A percentile compares a stretch with the other conserved stretches of the same genome.
These are phyloP conservation scores for Tylopilus sp. DNA, from an alignment of 768 basidiomycete genomes.

Conservation along the genomic window DNA sequence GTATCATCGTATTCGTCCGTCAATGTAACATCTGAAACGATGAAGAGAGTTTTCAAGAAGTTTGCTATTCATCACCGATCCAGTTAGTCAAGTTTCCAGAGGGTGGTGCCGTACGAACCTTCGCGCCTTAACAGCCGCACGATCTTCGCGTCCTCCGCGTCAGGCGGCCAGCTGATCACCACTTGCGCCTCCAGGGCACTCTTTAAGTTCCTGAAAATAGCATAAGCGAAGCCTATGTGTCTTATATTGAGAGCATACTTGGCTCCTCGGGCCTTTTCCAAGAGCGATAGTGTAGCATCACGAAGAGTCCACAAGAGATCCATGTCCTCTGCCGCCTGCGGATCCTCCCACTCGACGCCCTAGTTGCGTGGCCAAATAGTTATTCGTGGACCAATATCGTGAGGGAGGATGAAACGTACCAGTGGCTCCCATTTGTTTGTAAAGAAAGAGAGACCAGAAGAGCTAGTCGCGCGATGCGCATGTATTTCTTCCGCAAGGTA, in stretches of 20 bases:
- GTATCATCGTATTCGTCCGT: slow-evolving; percentile 43
- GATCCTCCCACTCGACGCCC: slow-evolving; percentile 62
- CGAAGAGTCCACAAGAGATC: slow-evolving; percentile 56
- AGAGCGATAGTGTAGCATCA: slow-evolving; percentile 53
- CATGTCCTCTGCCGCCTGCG: slow-evolving; percentile 60
- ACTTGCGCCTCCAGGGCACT: slow-evolving; percentile 78
- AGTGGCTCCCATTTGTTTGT: slow-evolving; percentile 62
- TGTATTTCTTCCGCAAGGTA: slow-evolving; percentile 90
- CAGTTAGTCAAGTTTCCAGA: background rate
- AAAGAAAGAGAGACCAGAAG: slow-evolving; percentile 58
- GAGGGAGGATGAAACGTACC: slow-evolving; percentile 39
- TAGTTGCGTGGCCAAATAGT: slow-evolving; percentile 22
- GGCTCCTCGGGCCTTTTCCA: slow-evolving; percentile 73
- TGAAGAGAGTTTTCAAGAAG: slow-evolving; percentile 71
- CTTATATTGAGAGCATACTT: slow-evolving; percentile 48
- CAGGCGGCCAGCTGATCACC: slow-evolving; percentile 52
- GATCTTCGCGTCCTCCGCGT: slow-evolving; percentile 22
- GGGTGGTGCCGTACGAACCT: slow-evolving; percentile 18
- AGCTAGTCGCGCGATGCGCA: slow-evolving; percentile 17
- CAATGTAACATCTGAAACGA: slow-evolving; percentile 69
- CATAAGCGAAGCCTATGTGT: slow-evolving; percentile 3
- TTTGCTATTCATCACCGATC: slow-evolving; percentile 40
- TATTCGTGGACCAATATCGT: background rate
- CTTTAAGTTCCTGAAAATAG: slow-evolving; percentile 55
- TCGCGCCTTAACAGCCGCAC: slow-evolving; percentile 45